Base-by-base conservation (phyloP, 2,329 filamentous ascomycete genomes). In the Colletotrichum aenigma region DNA sequence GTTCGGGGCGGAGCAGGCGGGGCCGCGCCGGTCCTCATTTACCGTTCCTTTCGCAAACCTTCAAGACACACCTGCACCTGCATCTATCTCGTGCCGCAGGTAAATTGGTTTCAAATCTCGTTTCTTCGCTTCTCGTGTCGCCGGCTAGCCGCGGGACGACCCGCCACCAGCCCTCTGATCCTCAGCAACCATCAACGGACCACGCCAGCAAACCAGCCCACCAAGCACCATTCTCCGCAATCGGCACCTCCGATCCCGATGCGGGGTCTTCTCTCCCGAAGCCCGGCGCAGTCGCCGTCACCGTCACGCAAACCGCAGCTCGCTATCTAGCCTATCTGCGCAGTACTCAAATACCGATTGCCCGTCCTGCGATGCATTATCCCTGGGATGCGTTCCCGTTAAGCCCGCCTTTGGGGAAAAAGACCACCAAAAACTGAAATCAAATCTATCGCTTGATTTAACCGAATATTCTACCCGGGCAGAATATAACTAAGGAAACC, bases 401-500 rank as follows among this genome's bases (percentile, higher is more conserved):
- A 24, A 66, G 21, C 38, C 38, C 38, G 38, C 4, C 18, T 5
- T 4, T 9, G 18, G 1, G 5, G 3, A 48, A 48, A 48, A 12
- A 43, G 38, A 12, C 38, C 0, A 48, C 38, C 18, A 18, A 18
- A 18, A n/a, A n/a, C 9, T 48, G 18, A 48, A 4, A 48, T 48
- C 38, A 48, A 9, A 30, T 18, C n/a, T 34, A 21, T n/a, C 38
- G 13, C 43, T 66, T 48, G 55, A 28, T 26, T 36, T 64, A 64
- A 43, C 56, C 62, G 26, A 60, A 65, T 73, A 38, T 73, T 73
- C 55, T 75, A 56, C 73, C 70, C 64, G 70, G 73, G 73, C 70
- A 75, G 64, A 75, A 72, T 64, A 72, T 64, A 64, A 38, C 9
- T 6, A 4, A 38, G 24, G 1, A n/a, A 13, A 21, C 18, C 30